Evolutionary conservation across 495 filamentous ascomycete species (phyloP).

Genomic region (Baudoinia panamericana): DNA sequence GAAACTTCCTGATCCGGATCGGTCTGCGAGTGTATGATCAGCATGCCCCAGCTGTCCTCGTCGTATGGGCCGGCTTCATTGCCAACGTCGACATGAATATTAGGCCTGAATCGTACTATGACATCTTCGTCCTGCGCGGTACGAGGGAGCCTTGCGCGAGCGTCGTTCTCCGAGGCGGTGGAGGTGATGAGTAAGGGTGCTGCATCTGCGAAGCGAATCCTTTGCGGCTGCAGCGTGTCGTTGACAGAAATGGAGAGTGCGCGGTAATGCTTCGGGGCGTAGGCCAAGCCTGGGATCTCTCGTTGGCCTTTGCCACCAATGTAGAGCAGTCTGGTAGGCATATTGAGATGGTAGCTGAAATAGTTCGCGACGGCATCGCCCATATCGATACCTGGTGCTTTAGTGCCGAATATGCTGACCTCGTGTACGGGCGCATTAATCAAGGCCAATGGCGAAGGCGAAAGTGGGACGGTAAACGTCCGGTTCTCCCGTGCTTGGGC

Average conservation of each 20-base stretch:
- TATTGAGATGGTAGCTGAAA: slow-evolving; percentile 15
- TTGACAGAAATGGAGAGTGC: slow-evolving; percentile 16
- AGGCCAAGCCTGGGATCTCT: slow-evolving; percentile 18
- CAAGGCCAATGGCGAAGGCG: slow-evolving; percentile 15
- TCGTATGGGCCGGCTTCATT: slow-evolving; percentile 14
- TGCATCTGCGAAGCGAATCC: slow-evolving; percentile 18
- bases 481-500: slow-evolving; percentile 7
- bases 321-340: slow-evolving; percentile 11
- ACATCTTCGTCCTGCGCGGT: slow-evolving; percentile 12
- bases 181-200: slow-evolving; percentile 19
- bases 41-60: slow-evolving; percentile 17
- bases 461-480: slow-evolving; percentile 9
- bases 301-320: slow-evolving; percentile 19
- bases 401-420: slow-evolving; percentile 19
- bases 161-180: slow-evolving; percentile 19
- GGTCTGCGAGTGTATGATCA: slow-evolving; percentile 10
- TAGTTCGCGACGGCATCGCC: slow-evolving; percentile 10
- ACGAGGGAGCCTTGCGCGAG: slow-evolving; percentile 8
- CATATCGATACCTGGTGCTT: slow-evolving; percentile 20
- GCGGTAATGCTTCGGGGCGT: slow-evolving; percentile 6
- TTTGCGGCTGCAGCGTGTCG: slow-evolving; percentile 17
- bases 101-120: slow-evolving; percentile 19
- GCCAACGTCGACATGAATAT: slow-evolving; percentile 19
- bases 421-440: slow-evolving; percentile 2
- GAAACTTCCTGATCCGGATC: slow-evolving; percentile 13